Evolutionary conservation across 83 land plant species (phyloP).

Genomic region (Diphasiastrum complanatum): DNA sequence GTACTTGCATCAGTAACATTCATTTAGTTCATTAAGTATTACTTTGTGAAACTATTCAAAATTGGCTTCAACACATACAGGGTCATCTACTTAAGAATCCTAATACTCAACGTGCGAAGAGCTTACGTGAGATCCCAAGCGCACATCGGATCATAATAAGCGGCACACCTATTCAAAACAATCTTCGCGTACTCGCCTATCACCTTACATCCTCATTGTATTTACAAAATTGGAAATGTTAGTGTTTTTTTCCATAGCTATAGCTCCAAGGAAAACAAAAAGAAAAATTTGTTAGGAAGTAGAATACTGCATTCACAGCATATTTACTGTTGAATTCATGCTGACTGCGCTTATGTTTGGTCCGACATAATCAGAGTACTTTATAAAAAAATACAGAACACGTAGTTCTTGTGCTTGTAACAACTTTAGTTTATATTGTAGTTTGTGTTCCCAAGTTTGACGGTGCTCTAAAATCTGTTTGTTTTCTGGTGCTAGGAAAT

Average conservation of each 20-base stretch:
- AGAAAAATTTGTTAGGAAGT: too few relatives aligned
- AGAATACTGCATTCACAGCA: too few relatives aligned
- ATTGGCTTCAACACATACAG: constrained; percentile 25
- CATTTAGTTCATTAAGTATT: too few relatives aligned
- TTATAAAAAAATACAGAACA: too few relatives aligned
- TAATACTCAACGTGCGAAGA: constrained; percentile 79
- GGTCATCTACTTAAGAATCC: constrained; percentile 97
- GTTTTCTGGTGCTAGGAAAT: constrained; percentile 47
- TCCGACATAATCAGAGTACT: too few relatives aligned
- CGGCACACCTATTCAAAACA: constrained; percentile 96
- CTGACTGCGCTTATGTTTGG: too few relatives aligned
- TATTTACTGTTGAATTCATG: too few relatives aligned
- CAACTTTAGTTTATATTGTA: too few relatives aligned
- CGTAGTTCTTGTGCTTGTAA: too few relatives aligned
- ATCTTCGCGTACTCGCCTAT: constrained; percentile 48
- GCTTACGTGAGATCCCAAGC: constrained; percentile 81
- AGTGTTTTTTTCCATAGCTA: background rate
- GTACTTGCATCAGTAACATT: too few relatives aligned
- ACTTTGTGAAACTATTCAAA: background rate
- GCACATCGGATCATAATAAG: constrained; percentile 81
- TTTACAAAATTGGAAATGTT: background rate
- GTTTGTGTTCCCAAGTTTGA: too few relatives aligned
- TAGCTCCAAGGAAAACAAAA: too few relatives aligned
- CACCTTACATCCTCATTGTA: background rate
- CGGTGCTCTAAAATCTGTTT: background rate